Evolutionary conservation across 805 yeast genomes (phyloP), one percentile per base, ranked within the genome.

Genomic region (Schizosaccharomyces japonicus): DNA sequence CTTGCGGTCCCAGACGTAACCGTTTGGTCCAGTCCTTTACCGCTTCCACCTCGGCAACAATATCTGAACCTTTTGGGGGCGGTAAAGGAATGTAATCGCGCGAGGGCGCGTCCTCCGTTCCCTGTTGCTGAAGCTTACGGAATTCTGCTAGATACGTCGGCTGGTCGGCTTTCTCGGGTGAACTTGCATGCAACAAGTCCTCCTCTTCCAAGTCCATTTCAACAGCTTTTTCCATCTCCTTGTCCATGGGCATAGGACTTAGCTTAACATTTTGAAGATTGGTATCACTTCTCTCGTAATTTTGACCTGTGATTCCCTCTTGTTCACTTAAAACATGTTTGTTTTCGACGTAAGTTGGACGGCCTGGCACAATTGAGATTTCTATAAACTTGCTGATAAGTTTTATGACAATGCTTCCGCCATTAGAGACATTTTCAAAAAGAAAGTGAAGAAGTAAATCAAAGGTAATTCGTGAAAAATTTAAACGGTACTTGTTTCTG

Each of bases 371-470:
- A 21, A 62, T 58, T 26, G 57, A 52, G 21, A 63, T 56, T 39
- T 70, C 76, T 55, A 90, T 68, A 59, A 82, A 75, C 62, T 83
- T 85, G 64, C 90, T 90, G 52, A 90, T 76, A 45, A 83, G 70
- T 54, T 95, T 68, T 45, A 90, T 81, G 48, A 87, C 67, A 33
- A 87, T 72, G 1, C 85, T 78, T 1, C 96, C 96, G 39, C 96
- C 96, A 48, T 77, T 76, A 7, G 79, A 78, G 61, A 84, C 95
- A 59, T 84, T 82, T 57, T 87, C 95, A 59, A 83, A 93, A 48
- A 90, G 63, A 55, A 84, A 87, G 58, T 82, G 81, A 48, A 90
- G 66, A 52, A 90, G 69, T 54, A 87, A 64, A 58, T 84, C 90
- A 57, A 87, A 69, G 3, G 93, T 75, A 1, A 95, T 84, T 52